Evolutionary conservation across 2,329 filamentous ascomycete genomes (phyloP), one percentile per base, ranked within the genome.

Genomic region (Coniochaeta sp.): DNA sequence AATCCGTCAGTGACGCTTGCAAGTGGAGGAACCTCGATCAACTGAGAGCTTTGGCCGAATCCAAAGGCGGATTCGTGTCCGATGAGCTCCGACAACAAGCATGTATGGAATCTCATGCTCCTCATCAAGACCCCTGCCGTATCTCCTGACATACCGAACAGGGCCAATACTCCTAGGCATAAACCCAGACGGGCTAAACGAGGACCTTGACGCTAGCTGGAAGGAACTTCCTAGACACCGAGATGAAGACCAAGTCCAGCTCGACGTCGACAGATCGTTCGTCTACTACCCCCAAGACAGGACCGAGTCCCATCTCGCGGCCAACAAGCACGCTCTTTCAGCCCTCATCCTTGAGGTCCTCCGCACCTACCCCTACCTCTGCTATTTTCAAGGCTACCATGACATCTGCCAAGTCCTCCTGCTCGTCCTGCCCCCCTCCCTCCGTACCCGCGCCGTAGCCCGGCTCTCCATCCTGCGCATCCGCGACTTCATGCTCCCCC

Each of bases 341-440:
- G 77, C 85, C 64, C 81, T 99, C 58, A 98, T 99, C 68, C 84
- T 85, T 58, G 83, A 89, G 64, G 86, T 96, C 16, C 83, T 99
- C 54, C 88, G 96, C 59, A 84, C 84, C 36, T 83, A 96, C 68
- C 91, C 93, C 17, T 87, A 88, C 71, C 84, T 99, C 38, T 91
- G 87, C 78, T 99, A 99, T 76, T 99, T 99, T 74, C 95, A 99
- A 77, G 95, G 95, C 71, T 99, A 96, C 73, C 95, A 99, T 74
- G 95, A 99, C 76, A 98, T 99, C 69, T 95, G 91, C 67, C 96
- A 99, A 76, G 95, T 99, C 26, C 82, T 99, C 62, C 83, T 98
- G 44, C 83, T 99, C 16, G 93, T 97, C 12, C 81, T 99, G 4
- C 88, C 88, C 0, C 76, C 84, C 11, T 69, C 79, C 24, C 72